Percentiles rank a stretch among this genome's conserved stretches.
Conservation (phyloP, 1,139 yeast species). For the Arxiozyma slooffiae region DNA sequence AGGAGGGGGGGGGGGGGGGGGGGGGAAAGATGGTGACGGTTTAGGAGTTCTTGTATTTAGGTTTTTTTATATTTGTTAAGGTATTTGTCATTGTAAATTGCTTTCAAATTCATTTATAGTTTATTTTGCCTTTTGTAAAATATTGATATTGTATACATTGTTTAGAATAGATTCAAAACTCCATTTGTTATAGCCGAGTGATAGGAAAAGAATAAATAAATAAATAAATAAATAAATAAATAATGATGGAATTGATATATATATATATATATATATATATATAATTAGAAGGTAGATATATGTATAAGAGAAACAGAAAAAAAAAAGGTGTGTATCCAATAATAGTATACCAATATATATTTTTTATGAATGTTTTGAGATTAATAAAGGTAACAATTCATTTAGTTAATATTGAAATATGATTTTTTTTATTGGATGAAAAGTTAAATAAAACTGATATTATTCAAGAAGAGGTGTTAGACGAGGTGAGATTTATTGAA, state of each 20-base stretch:
- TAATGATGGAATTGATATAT: too few relatives aligned
- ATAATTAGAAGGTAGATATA: too few relatives aligned
- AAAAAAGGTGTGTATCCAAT: too few relatives aligned
- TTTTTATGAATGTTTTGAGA: background rate
- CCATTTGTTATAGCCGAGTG: too few relatives aligned
- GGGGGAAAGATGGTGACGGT: background rate
- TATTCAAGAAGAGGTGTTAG: constrained; percentile 5
- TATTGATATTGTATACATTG: too few relatives aligned
- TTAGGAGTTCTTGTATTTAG: background rate
- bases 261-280: too few relatives aligned
- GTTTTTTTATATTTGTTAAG: background rate
- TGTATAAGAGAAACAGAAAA: background rate
- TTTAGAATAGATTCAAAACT: too few relatives aligned
- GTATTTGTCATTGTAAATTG: background rate
- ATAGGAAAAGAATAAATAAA: background rate
- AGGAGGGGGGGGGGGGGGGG: too few relatives aligned
- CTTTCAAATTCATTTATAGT: background rate
- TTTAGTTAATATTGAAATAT: constrained; percentile 3
- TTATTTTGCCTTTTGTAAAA: too few relatives aligned
- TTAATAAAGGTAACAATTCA: background rate
- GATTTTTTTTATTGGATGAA: constrained; percentile 25
- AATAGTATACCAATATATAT: too few relatives aligned
- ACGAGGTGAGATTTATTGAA: background rate
- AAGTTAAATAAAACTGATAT: constrained; percentile 15
- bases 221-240: too few relatives aligned